A percentile compares a stretch with the other conserved stretches of the same genome.
Conservation (phyloP, 495 filamentous ascomycete species). For the Apodospora peruviana region DNA sequence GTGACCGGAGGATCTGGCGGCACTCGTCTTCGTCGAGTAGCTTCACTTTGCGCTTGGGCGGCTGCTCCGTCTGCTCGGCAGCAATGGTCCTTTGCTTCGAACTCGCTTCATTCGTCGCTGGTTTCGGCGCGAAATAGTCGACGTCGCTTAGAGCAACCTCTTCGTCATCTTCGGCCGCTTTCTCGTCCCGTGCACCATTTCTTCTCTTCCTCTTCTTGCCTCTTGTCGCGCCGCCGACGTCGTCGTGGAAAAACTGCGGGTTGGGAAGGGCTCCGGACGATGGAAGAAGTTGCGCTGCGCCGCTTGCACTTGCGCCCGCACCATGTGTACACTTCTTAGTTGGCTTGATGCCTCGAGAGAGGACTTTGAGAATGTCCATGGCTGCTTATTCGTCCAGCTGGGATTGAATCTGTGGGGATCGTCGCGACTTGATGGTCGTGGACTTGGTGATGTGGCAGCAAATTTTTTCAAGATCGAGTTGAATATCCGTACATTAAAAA, state of each 20-base stretch:
- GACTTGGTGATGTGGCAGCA: no score
- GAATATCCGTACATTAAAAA: no score
- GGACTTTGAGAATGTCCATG: constrained; percentile 64
- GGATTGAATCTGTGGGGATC: no score
- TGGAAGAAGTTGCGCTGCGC: constrained; percentile 33
- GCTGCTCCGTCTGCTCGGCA: constrained; percentile 5
- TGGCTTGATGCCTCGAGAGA: constrained; percentile 57
- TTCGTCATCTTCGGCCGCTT: constrained; percentile 21
- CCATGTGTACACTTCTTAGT: constrained; percentile 26
- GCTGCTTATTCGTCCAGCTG: neutral
- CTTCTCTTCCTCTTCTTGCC: constrained; percentile 48
- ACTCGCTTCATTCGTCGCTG: constrained; percentile 4
- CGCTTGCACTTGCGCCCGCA: constrained; percentile 15
- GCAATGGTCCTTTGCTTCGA: constrained; percentile 10
- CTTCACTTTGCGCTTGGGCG: constrained; percentile 23
- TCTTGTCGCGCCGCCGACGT: constrained; percentile 19
- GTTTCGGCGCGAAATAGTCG: constrained; percentile 46
- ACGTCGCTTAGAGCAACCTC: constrained; percentile 32
- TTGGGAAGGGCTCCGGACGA: constrained; percentile 45
- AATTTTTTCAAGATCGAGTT: no score
- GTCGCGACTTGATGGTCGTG: neutral
- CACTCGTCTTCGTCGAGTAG: constrained; percentile 59
- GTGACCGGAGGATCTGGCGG: constrained; percentile 66
- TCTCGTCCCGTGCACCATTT: constrained; percentile 17
- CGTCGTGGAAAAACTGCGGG: constrained; percentile 47